Percentiles rank a stretch among this genome's conserved stretches.
phyloP scores from a whole-genome alignment of 164 flowering plant genomes.

The Cinnamomum chago region DNA sequence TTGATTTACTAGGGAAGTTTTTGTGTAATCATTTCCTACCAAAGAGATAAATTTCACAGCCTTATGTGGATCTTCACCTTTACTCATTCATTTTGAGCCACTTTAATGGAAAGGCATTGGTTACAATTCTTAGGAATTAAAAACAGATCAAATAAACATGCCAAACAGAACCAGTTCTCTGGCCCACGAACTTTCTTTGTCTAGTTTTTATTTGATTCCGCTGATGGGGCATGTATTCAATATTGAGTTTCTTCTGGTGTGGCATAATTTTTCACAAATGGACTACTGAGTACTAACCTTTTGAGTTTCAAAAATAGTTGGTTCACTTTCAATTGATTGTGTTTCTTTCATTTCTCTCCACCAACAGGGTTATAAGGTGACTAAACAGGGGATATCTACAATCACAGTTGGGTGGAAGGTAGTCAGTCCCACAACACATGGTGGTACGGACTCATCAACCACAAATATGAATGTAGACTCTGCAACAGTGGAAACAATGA shows the following conservation, averaged over 20 bases:
- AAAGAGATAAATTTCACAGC: no score
- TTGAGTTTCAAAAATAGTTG: background rate
- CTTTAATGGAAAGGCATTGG: no score
- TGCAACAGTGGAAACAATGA: background rate
- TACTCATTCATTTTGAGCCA: no score
- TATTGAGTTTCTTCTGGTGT: background rate
- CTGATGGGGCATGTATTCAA: background rate
- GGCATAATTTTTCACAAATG: background rate
- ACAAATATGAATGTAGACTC: conserved; percentile 24
- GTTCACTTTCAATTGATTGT: background rate
- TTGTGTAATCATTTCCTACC: no score
- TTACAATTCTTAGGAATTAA: no score
- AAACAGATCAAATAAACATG: no score
- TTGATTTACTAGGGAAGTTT: no score
- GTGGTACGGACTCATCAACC: conserved; percentile 52
- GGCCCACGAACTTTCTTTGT: background rate
- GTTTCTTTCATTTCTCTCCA: conserved; percentile 15
- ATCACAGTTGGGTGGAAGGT: conserved; percentile 60
- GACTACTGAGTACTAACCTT: no score
- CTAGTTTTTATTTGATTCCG: background rate
- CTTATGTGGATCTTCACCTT: no score
- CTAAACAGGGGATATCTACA: conserved; percentile 62
- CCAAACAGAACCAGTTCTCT: background rate
- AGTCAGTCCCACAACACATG: conserved; percentile 43
- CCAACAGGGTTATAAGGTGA: conserved; percentile 72